Evolutionary conservation across 2,329 filamentous ascomycete genomes (phyloP).

Genomic region (Ampelomyces quisqualis): DNA sequence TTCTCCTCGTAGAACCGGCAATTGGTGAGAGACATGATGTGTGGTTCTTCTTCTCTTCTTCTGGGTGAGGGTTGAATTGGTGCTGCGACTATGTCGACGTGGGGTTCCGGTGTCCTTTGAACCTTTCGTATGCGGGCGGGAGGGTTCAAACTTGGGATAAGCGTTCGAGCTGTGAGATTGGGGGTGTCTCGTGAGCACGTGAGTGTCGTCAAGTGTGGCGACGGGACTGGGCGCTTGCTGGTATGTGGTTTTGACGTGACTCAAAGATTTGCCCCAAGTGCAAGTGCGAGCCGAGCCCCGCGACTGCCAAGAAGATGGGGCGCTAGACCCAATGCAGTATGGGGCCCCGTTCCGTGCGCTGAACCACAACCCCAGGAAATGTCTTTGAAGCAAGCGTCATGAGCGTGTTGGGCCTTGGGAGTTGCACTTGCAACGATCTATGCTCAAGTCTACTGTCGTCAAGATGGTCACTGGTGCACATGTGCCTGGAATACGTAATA

Average conservation of each 20-base stretch:
- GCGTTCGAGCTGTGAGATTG: too few species aligned
- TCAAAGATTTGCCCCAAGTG: conserved; percentile 32
- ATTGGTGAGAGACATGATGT: conserved; percentile 89
- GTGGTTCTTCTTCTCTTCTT: conserved; percentile 14
- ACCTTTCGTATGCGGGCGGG: background rate
- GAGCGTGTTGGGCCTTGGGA: too few species aligned
- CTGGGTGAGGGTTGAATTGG: conserved; percentile 6
- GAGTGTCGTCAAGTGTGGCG: conserved; percentile 5
- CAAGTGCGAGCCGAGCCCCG: conserved; percentile 8
- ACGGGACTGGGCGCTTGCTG: conserved; percentile 5
- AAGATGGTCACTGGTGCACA: too few species aligned
- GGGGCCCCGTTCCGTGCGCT: too few species aligned
- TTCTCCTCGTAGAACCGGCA: conserved; percentile 98
- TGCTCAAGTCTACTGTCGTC: too few species aligned
- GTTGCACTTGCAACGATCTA: too few species aligned
- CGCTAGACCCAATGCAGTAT: background rate
- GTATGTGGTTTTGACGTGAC: conserved; percentile 15
- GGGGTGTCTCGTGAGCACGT: background rate
- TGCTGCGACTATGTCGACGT: conserved; percentile 15
- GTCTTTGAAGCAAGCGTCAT: too few species aligned
- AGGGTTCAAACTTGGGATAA: background rate
- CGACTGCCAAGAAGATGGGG: background rate
- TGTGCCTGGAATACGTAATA: too few species aligned
- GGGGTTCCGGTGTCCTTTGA: conserved; percentile 3
- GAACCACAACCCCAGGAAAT: too few species aligned